A percentile compares a stretch with the other conserved stretches of the same genome.
phyloP scores from a whole-genome alignment of 345 rosid species.

The Noccaea caerulescens region DNA sequence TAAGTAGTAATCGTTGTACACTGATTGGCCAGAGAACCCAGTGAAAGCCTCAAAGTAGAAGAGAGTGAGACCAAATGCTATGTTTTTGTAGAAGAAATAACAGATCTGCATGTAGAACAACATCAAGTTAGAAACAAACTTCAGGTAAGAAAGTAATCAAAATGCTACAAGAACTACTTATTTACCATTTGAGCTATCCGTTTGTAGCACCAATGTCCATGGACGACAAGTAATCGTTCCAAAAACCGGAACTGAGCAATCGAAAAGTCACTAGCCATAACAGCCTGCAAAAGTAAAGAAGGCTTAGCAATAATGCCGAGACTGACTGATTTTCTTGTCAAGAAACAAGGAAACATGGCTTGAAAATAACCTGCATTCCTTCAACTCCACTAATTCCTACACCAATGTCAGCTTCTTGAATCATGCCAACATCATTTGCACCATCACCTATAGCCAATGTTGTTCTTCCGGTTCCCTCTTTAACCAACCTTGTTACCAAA shows the following conservation, averaged over 20 bases:
- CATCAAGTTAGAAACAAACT: constrained; percentile 23
- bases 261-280: constrained; percentile 98
- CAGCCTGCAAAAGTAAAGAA: constrained; percentile 64
- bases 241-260: constrained; percentile 91
- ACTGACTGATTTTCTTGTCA: background rate
- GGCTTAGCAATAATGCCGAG: background rate
- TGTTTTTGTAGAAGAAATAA: constrained; percentile 98
- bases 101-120: constrained; percentile 66
- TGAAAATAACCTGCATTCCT: constrained; percentile 87
- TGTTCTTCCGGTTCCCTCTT: constrained; percentile 90
- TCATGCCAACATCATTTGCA: constrained; percentile 99
- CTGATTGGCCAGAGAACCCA: constrained; percentile 89
- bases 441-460: constrained; percentile 97
- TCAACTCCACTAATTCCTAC: constrained; percentile 98
- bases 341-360: constrained; percentile 10
- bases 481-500: constrained; percentile 87
- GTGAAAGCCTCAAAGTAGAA: constrained; percentile 96
- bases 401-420: constrained; percentile 99
- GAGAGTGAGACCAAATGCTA: constrained; percentile 93
- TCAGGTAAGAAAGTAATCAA: background rate
- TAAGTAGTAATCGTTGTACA: constrained; percentile 91
- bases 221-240: constrained; percentile 95
- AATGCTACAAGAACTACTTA: constrained; percentile 26
- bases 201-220: constrained; percentile 99
- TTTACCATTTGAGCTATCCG: constrained; percentile 98